phyloP scores from a whole-genome alignment of 2,329 filamentous ascomycete genomes.

The Passalora sequoiae region DNA sequence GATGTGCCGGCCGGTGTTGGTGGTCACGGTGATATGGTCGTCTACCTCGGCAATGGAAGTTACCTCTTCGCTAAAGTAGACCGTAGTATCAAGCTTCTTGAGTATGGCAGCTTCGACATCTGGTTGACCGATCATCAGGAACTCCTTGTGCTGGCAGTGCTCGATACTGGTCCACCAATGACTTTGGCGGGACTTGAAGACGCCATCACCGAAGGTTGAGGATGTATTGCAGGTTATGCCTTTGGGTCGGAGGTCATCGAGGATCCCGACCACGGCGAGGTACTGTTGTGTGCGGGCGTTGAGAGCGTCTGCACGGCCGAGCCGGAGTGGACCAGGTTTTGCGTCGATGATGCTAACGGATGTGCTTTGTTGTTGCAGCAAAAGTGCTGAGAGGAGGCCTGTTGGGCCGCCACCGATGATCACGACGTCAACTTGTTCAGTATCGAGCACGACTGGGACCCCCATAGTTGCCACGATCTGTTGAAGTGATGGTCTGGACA shows the following conservation, averaged over 20 bases:
- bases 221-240: constrained; percentile 11
- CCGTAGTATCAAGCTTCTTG: not conserved
- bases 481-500: no score
- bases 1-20: constrained; percentile 5
- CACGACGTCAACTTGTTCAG: constrained; percentile 9
- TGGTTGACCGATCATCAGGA: constrained; percentile 12
- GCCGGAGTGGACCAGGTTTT: constrained; percentile 6
- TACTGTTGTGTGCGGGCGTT: constrained; percentile 12
- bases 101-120: constrained; percentile 8
- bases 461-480: no score
- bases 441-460: no score
- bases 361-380: constrained; percentile 5
- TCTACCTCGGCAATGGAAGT: constrained; percentile 7
- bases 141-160: constrained; percentile 12
- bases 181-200: constrained; percentile 8
- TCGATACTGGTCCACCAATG: constrained; percentile 10
- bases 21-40: constrained; percentile 5
- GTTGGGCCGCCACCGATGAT: constrained; percentile 11
- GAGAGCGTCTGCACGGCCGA: constrained; percentile 9
- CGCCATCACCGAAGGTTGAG: constrained; percentile 9
- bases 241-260: constrained; percentile 8
- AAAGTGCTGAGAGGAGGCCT: constrained; percentile 6
- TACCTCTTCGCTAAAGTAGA: constrained; percentile 8
- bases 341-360: constrained; percentile 9
- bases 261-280: constrained; percentile 6